Evolutionary conservation across 2,329 filamentous ascomycete genomes (phyloP).

Genomic region (Hymenotorrendiella dingleyae): DNA sequence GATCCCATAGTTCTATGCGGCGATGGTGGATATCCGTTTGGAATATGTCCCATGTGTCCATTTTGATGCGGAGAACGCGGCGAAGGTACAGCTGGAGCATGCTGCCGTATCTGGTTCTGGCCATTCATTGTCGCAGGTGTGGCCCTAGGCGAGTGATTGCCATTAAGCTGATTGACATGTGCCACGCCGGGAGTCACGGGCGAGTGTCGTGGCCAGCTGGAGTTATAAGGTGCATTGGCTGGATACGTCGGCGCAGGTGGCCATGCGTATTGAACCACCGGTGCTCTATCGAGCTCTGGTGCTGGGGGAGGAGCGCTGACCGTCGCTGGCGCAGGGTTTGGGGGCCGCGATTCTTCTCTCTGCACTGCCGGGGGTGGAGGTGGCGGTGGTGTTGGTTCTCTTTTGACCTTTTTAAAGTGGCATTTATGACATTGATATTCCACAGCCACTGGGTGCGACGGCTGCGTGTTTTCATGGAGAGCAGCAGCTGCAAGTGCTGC

Average conservation of each 20-base stretch:
- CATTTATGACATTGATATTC: conserved; percentile 74
- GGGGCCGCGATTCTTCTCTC: conserved; percentile 17
- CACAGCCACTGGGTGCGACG: conserved; percentile 27
- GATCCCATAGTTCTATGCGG: conserved; percentile 21
- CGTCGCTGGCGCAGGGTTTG: conserved; percentile 25
- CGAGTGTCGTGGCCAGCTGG: conserved; percentile 46
- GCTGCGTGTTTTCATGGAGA: conserved; percentile 24
- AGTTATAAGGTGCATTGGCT: conserved; percentile 32
- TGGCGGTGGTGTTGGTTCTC: conserved; percentile 20
- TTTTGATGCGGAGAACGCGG: conserved; percentile 42
- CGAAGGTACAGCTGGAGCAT: conserved; percentile 27
- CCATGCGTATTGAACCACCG: conserved; percentile 21
- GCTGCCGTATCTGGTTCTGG: conserved; percentile 20
- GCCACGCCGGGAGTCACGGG: conserved; percentile 41
- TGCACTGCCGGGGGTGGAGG: conserved; percentile 14
- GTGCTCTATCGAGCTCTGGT: conserved; percentile 25
- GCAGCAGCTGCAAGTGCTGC: conserved; percentile 30
- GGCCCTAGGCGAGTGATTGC: conserved; percentile 29
- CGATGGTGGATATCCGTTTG: conserved; percentile 27
- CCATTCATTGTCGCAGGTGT: conserved; percentile 26
- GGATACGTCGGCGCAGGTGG: conserved; percentile 36
- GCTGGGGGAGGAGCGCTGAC: conserved; percentile 20
- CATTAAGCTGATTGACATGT: conserved; percentile 45
- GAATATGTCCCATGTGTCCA: conserved; percentile 38
- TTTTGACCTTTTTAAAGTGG: conserved; percentile 43